Conservation (phyloP, 768 basidiomycete species). For the Holtermanniella nyarrowii region DNA sequence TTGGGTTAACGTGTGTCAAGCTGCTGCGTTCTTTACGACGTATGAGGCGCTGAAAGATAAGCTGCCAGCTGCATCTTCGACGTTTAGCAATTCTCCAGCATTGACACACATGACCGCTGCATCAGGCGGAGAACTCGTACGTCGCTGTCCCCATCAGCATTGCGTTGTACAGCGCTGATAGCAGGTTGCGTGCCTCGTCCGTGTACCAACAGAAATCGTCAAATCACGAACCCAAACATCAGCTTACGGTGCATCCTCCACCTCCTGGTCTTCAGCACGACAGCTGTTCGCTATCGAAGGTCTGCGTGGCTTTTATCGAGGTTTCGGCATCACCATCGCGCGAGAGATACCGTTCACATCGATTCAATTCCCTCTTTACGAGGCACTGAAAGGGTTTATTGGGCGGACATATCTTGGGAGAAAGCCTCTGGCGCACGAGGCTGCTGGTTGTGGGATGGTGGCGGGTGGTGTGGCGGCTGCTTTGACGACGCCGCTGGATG, state of each 20-base stretch:
- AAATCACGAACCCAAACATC: conserved; percentile 87
- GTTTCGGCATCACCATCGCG: conserved; percentile 69
- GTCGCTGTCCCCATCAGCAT: not conserved
- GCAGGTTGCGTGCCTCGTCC: conserved; percentile 68
- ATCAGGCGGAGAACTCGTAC: conserved; percentile 50
- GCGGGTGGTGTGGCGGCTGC: conserved; percentile 86
- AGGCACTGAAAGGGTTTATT: conserved; percentile 63
- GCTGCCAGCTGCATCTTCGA: conserved; percentile 51
- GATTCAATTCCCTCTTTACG: conserved; percentile 91
- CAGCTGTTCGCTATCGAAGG: conserved; percentile 51
- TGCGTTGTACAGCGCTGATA: conserved; percentile 1
- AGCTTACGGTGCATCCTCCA: conserved; percentile 49
- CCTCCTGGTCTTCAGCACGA: conserved; percentile 35
- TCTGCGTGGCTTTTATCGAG: conserved; percentile 70
- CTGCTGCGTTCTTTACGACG: conserved; percentile 86
- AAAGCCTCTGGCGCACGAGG: conserved; percentile 44
- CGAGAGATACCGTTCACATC: conserved; percentile 92
- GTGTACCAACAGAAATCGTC: conserved; percentile 92
- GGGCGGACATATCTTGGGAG: conserved; percentile 50
- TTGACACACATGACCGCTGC: conserved; percentile 53
- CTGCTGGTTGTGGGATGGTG: conserved; percentile 75
- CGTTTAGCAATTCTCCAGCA: conserved; percentile 45
- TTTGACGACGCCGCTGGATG: conserved; percentile 86
- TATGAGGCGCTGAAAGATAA: conserved; percentile 78
- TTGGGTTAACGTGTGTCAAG: conserved; percentile 43